Evolutionary conservation across 345 rosid genomes (phyloP).

Genomic region (Sonneratia caseolaris): DNA sequence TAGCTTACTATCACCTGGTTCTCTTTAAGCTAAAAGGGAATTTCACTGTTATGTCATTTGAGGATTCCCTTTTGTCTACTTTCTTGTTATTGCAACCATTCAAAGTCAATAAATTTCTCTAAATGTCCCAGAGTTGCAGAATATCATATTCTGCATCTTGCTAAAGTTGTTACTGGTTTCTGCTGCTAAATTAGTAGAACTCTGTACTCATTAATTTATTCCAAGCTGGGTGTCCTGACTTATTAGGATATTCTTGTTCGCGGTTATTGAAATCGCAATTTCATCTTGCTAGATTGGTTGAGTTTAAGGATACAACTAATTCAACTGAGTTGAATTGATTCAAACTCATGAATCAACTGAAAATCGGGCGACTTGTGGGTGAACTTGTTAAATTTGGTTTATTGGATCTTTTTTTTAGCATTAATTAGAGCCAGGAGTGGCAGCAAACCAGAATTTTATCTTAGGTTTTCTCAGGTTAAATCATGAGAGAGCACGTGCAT

Average conservation of each 20-base stretch:
- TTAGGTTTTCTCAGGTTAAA: too few species aligned
- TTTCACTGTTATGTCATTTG: too few species aligned
- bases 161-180: background rate
- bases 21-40: background rate
- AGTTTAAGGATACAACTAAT: background rate
- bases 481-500: too few species aligned
- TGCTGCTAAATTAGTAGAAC: too few species aligned
- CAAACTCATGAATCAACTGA: too few species aligned
- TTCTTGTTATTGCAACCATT: background rate
- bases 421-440: too few species aligned
- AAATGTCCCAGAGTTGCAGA: background rate
- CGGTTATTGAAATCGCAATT: too few species aligned
- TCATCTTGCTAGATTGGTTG: background rate
- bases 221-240: background rate
- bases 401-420: too few species aligned
- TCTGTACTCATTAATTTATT: background rate
- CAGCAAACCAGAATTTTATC: too few species aligned
- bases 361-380: too few species aligned
- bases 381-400: too few species aligned
- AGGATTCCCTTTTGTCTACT: background rate
- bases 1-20: conserved; percentile 12
- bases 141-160: background rate
- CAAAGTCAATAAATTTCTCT: background rate
- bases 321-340: too few species aligned
- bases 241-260: background rate